A percentile compares a stretch with the other conserved stretches of the same genome.
Conservation (phyloP, 2,329 filamentous ascomycete species). For the Talaromyces sp. region DNA sequence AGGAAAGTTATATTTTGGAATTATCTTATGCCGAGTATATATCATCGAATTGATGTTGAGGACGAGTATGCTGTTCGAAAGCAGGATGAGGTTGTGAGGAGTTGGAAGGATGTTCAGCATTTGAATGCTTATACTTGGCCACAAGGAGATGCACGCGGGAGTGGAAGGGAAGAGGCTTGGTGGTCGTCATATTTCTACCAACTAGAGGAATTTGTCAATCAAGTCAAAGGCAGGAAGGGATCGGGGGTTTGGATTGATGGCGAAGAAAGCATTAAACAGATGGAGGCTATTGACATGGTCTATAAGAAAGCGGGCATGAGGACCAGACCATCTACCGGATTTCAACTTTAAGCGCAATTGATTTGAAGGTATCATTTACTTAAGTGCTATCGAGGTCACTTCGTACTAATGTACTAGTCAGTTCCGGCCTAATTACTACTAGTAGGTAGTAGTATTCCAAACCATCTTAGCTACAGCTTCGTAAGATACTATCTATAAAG, state of each 20-base stretch:
- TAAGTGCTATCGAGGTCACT: too few species aligned
- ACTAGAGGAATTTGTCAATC: conserved; percentile 55
- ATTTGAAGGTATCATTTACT: too few species aligned
- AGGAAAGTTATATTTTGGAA: conserved; percentile 25
- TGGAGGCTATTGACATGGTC: conserved; percentile 52
- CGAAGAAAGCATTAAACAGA: conserved; percentile 50
- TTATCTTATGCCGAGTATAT: conserved; percentile 20
- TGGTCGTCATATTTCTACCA: conserved; percentile 53
- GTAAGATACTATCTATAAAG: too few species aligned
- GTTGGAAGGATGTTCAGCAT: conserved; percentile 19
- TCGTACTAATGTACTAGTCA: too few species aligned
- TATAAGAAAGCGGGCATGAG: conserved; percentile 47
- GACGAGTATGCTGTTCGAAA: conserved; percentile 37
- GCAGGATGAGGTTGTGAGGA: conserved; percentile 12
- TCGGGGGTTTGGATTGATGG: conserved; percentile 44
- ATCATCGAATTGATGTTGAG: conserved; percentile 32
- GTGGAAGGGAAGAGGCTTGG: conserved; percentile 30
- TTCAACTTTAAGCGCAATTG: background rate
- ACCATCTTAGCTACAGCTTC: too few species aligned
- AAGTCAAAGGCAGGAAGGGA: conserved; percentile 42
- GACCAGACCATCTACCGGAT: background rate
- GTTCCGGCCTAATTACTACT: too few species aligned
- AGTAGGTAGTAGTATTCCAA: too few species aligned
- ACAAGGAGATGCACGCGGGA: conserved; percentile 16
- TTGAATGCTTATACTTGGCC: conserved; percentile 30